Evolutionary conservation across 2,329 filamentous ascomycete species (phyloP).

Genomic region (Ophiostoma sp.): DNA sequence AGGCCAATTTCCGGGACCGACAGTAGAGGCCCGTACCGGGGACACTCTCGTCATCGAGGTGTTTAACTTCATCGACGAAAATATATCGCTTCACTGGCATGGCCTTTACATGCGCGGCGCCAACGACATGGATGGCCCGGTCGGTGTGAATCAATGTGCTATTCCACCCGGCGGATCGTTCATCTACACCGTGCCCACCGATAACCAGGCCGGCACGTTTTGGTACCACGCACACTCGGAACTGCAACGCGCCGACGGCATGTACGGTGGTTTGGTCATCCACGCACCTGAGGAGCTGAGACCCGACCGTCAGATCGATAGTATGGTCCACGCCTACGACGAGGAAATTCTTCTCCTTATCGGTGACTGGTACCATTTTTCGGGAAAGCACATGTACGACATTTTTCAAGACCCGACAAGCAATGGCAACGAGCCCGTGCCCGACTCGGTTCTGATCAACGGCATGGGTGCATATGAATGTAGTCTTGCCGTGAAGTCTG

Average conservation of each 20-base stretch:
- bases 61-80: conserved; percentile 39
- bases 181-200: conserved; percentile 44
- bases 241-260: conserved; percentile 66
- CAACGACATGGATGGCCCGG: conserved; percentile 64
- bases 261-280: conserved; percentile 55
- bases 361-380: conserved; percentile 55
- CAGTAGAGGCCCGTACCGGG: conserved; percentile 44
- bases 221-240: conserved; percentile 64
- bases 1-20: conserved; percentile 44
- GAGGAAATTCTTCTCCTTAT: conserved; percentile 61
- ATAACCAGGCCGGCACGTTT: conserved; percentile 35
- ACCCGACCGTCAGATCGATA: conserved; percentile 38
- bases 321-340: conserved; percentile 51
- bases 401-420: conserved; percentile 22
- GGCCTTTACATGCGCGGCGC: conserved; percentile 37
- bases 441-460: conserved; percentile 45
- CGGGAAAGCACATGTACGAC: conserved; percentile 17
- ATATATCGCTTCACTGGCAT: conserved; percentile 44
- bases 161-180: conserved; percentile 59
- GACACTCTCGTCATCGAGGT: conserved; percentile 42
- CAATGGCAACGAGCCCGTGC: conserved; percentile 37
- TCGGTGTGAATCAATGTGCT: conserved; percentile 60
- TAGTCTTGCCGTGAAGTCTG: conserved; percentile 41
- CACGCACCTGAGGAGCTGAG: conserved; percentile 49
- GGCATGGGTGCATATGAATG: conserved; percentile 43